Evolutionary conservation across 148 eudicot species (phyloP).

Genomic region (Fagopyrum esculentum): DNA sequence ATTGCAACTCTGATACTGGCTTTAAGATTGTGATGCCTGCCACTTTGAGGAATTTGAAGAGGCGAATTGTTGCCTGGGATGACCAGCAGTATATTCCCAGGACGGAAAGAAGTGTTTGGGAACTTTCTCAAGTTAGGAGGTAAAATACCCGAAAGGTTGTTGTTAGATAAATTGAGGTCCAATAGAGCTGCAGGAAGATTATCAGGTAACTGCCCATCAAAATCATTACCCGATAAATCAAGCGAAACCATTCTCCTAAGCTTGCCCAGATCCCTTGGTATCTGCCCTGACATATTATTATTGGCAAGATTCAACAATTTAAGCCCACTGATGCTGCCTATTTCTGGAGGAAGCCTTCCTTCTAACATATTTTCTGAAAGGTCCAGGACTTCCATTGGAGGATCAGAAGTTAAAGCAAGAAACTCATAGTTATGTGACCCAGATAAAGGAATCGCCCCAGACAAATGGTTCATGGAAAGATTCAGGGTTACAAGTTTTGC

Average conservation of each 20-base stretch:
- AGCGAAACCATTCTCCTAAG: slow-evolving; percentile 56
- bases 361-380: slow-evolving; percentile 65
- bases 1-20: slow-evolving; percentile 59
- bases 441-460: slow-evolving; percentile 59
- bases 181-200: slow-evolving; percentile 55
- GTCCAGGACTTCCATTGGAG: slow-evolving; percentile 70
- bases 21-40: slow-evolving; percentile 30
- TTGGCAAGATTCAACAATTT: slow-evolving; percentile 62
- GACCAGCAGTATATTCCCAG: slow-evolving; percentile 60
- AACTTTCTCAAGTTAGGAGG: slow-evolving; percentile 58
- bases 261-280: slow-evolving; percentile 55
- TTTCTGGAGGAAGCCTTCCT: slow-evolving; percentile 47
- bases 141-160: slow-evolving; percentile 53
- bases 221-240: slow-evolving; percentile 66
- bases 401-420: slow-evolving; percentile 48
- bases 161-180: slow-evolving; percentile 53
- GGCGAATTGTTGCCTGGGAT: slow-evolving; percentile 22
- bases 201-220: slow-evolving; percentile 62
- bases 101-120: slow-evolving; percentile 55
- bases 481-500: slow-evolving; percentile 50
- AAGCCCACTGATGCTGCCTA: slow-evolving; percentile 56
- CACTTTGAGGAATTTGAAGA: slow-evolving; percentile 12
- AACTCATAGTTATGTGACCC: slow-evolving; percentile 44
- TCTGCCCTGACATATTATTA: slow-evolving; percentile 59
- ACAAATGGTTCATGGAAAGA: slow-evolving; percentile 67